Conservation (phyloP, 352 stramenopile species). For the Pythium phragmitis region DNA sequence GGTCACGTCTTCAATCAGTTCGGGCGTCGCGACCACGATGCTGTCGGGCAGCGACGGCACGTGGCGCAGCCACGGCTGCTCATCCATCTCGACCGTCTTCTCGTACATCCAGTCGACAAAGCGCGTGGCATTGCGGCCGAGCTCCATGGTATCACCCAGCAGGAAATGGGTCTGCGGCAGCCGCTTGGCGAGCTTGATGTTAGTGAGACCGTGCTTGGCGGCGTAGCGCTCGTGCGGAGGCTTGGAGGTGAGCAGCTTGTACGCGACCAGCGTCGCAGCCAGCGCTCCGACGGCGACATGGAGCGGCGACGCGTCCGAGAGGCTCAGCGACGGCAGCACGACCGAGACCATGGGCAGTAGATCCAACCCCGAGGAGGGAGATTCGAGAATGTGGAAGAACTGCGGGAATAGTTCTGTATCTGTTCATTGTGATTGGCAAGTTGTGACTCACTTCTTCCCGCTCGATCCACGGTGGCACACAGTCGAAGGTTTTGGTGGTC, state of each 20-base stretch:
- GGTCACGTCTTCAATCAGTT: conserved; percentile 23
- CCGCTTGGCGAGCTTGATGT: neutral
- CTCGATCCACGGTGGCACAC: too few relatives aligned
- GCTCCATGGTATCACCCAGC: conserved; percentile 7
- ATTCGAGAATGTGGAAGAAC: too few relatives aligned
- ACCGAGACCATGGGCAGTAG: conserved; percentile 9
- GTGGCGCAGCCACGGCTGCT: too few relatives aligned
- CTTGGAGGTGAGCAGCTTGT: conserved; percentile 15
- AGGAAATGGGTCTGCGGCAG: neutral
- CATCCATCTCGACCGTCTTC: too few relatives aligned
- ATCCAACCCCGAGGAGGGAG: too few relatives aligned
- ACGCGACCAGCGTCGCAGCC: conserved; percentile 8
- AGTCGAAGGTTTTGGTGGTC: too few relatives aligned
- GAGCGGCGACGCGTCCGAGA: neutral
- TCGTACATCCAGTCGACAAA: conserved; percentile 26
- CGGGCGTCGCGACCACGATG: conserved; percentile 16
- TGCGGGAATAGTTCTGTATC: too few relatives aligned
- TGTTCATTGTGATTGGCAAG: too few relatives aligned
- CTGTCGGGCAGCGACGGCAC: conserved; percentile 10
- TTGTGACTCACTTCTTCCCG: too few relatives aligned
- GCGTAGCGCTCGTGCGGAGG: conserved; percentile 14
- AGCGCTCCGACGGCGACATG: conserved; percentile 6
- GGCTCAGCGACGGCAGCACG: neutral
- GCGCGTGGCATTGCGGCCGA: conserved; percentile 13
- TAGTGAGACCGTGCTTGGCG: neutral